phyloP scores from a whole-genome alignment of 2,329 filamentous ascomycete species.

The Arthrinium puccinioides region DNA sequence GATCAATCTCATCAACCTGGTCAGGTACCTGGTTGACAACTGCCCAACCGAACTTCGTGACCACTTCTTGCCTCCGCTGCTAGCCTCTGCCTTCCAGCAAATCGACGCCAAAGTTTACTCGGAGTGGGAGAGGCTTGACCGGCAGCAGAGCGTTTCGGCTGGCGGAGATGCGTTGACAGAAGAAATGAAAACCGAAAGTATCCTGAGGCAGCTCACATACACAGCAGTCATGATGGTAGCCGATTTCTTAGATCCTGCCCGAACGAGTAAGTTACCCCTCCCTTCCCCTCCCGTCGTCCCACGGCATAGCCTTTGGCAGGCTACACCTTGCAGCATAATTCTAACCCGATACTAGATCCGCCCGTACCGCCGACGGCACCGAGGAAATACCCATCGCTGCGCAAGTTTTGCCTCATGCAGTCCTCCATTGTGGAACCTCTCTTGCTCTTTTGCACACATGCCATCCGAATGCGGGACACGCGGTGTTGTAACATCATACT shows the following conservation, averaged over 20 bases:
- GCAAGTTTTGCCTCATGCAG: constrained; percentile 75
- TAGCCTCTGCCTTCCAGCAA: constrained; percentile 75
- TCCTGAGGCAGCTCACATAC: constrained; percentile 85
- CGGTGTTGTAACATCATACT: constrained; percentile 81
- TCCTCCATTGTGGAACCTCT: constrained; percentile 78
- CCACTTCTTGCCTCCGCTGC: constrained; percentile 77
- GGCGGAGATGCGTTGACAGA: constrained; percentile 77
- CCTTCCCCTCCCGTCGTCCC: no score
- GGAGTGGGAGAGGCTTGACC: constrained; percentile 77
- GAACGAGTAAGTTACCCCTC: constrained; percentile 48
- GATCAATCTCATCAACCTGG: constrained; percentile 84
- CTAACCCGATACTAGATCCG: constrained; percentile 16
- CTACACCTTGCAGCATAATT: constrained; percentile 10
- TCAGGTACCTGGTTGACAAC: constrained; percentile 82
- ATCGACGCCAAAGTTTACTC: constrained; percentile 80
- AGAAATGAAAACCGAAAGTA: constrained; percentile 98
- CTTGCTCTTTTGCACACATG: constrained; percentile 85
- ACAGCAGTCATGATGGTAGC: constrained; percentile 88
- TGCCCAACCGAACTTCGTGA: constrained; percentile 73
- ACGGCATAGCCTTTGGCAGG: background rate
- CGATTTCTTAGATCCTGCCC: constrained; percentile 72
- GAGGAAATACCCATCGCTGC: constrained; percentile 51
- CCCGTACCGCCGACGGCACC: constrained; percentile 10
- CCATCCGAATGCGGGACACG: constrained; percentile 81
- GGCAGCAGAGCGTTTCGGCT: constrained; percentile 52